Evolutionary conservation across 2,329 filamentous ascomycete genomes (phyloP).

Genomic region (Cryphonectria radicalis): DNA sequence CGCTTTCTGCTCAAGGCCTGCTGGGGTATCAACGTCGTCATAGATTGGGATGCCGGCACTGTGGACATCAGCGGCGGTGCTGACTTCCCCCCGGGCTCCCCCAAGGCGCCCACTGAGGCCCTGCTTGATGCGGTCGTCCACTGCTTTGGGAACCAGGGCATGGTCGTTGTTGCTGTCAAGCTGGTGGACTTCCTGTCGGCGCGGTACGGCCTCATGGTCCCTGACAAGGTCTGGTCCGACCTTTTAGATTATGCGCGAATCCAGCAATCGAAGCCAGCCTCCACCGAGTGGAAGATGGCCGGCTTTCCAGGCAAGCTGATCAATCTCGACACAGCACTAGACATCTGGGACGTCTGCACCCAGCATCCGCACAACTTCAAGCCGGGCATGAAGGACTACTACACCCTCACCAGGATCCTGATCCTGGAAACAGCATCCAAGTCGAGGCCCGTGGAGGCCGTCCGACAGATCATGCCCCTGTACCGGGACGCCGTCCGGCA

Average conservation of each 20-base stretch:
- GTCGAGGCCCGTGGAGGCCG: constrained; percentile 33
- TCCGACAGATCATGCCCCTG: constrained; percentile 36
- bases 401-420: constrained; percentile 47
- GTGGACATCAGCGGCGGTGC: constrained; percentile 41
- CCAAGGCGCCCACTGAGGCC: constrained; percentile 59
- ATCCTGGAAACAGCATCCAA: constrained; percentile 34
- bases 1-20: constrained; percentile 37
- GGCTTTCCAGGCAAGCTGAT: constrained; percentile 42
- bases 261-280: constrained; percentile 46
- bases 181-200: constrained; percentile 66
- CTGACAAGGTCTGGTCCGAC: constrained; percentile 64
- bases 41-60: constrained; percentile 24
- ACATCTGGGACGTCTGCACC: constrained; percentile 64
- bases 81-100: constrained; percentile 51
- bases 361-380: constrained; percentile 58
- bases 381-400: constrained; percentile 62
- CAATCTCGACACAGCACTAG: constrained; percentile 47
- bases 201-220: constrained; percentile 62
- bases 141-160: constrained; percentile 67
- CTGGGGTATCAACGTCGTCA: constrained; percentile 36
- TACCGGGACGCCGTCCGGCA: constrained; percentile 36
- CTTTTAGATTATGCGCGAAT: constrained; percentile 71
- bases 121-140: constrained; percentile 72
- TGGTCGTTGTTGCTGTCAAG: constrained; percentile 61
- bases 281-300: constrained; percentile 43